These are phyloP conservation scores for peach (Prunus persica) DNA, from an alignment of 306 rosid species.

Conservation along the genomic window Prunus_persica_NCBIv2 NC_034016.1:18463001-18463500, in stretches of 20 bases:
- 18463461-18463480: constrained; percentile 1
- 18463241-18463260: too few species aligned
- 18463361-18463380: not conserved
- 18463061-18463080: constrained; percentile 26
- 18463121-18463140: not conserved
- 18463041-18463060: not conserved
- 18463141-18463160: not conserved
- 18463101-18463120: not conserved
- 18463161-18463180: not conserved
- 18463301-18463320: not conserved
- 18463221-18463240: too few species aligned
- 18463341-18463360: not conserved
- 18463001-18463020: not conserved
- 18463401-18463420: not conserved
- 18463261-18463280: not conserved
- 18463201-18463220: too few species aligned
- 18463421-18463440: constrained; percentile 5
- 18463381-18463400: not conserved
- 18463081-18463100: constrained; percentile 19
- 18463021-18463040: not conserved
- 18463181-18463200: not conserved
- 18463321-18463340: not conserved
- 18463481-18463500: constrained; percentile 7
- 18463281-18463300: not conserved
- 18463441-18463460: not conserved